These are phyloP conservation scores for Saccharomyces paradoxus DNA, from an alignment of 805 yeast species.

Conservation along the genomic window DNA sequence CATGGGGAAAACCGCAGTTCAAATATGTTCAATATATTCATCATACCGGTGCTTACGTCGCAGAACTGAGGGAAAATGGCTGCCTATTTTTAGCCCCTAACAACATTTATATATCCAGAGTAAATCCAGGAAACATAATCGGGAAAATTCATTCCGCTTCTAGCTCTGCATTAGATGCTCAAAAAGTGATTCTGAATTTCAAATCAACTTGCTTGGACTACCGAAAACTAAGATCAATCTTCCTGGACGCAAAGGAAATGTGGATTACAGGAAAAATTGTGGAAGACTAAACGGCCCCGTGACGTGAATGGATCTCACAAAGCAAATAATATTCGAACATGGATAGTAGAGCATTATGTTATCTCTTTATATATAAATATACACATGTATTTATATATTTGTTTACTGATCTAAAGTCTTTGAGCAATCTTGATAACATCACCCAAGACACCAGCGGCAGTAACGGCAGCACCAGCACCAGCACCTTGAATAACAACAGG, in stretches of 20 bases:
- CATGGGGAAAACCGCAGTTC: conserved; percentile 87
- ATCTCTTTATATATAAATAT: neutral
- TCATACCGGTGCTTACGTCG: conserved; percentile 79
- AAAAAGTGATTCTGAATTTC: conserved; percentile 63
- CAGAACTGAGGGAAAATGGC: conserved; percentile 75
- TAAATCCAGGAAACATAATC: conserved; percentile 40
- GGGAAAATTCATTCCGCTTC: conserved; percentile 28
- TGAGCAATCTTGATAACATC: conserved; percentile 89
- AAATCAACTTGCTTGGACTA: conserved; percentile 51
- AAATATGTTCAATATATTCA: conserved; percentile 86
- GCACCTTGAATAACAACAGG: conserved; percentile 98
- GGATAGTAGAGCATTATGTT: neutral
- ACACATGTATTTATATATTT: neutral
- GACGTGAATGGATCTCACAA: neutral
- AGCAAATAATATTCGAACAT: neutral
- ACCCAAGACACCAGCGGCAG: conserved; percentile 86
- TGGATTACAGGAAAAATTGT: conserved; percentile 34
- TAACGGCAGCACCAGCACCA: conserved; percentile 76
- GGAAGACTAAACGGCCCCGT: conserved; percentile 13
- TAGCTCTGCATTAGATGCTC: conserved; percentile 50
- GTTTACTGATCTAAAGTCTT: conserved; percentile 40
- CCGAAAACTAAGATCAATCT: conserved; percentile 41
- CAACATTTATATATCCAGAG: conserved; percentile 70
- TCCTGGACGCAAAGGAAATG: conserved; percentile 48
- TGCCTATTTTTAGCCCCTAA: conserved; percentile 79